Base-by-base conservation (phyloP, 2,329 filamentous ascomycete species). In the Diplodia scrobiculata region DNA sequence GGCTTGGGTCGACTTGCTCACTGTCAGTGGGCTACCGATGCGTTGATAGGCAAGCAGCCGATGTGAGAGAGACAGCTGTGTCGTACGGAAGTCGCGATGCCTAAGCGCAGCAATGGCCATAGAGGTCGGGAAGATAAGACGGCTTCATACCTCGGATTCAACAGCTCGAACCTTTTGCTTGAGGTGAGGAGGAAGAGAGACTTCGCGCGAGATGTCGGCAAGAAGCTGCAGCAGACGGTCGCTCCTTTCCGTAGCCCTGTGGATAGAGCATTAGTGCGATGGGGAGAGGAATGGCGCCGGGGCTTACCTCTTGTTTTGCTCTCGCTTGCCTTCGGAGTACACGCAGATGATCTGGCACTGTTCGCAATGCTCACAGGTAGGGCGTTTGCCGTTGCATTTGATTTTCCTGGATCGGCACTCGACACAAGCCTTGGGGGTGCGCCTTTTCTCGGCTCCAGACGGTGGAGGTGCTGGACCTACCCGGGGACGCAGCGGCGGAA, bases 381-480 rank as follows among this genome's bases (percentile, higher is more conserved):
- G 77, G 27, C 70, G 72, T 29, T 66, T 68, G 4, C 77, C 77
- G 69, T 75, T 74, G 69, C 77, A 79, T 53, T 76, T 78, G 67
- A 77, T 74, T 66, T 79, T 79, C 25, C 76, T 71, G 17, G 71
- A 67, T 10, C 76, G 72, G 67, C 77, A 79, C 36, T 68, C 72
- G 41, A 73, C 67, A 63, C 77, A 79, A 5, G 77, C 77, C 29
- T 72, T 69, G 29, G 66, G 67, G 5, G 73, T 73, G 50, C 74
- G 68, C 54, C 70, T 71, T 60, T 69, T 70, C 70, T 73, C 27
- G 59, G 58, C n/a, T 67, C 54, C 38, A 13, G 66, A 19, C 67
- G 67, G 38, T 59, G 65, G 34, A n/a, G 66, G 27, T 29, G 68
- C 13, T 10, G 68, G 67, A 11, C 73, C 70, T 27, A 55, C 45